Percentiles rank a stretch among this genome's conserved stretches.
phyloP scores from a whole-genome alignment of 2,329 filamentous ascomycete genomes.

The Hypomyces rosellus region DNA sequence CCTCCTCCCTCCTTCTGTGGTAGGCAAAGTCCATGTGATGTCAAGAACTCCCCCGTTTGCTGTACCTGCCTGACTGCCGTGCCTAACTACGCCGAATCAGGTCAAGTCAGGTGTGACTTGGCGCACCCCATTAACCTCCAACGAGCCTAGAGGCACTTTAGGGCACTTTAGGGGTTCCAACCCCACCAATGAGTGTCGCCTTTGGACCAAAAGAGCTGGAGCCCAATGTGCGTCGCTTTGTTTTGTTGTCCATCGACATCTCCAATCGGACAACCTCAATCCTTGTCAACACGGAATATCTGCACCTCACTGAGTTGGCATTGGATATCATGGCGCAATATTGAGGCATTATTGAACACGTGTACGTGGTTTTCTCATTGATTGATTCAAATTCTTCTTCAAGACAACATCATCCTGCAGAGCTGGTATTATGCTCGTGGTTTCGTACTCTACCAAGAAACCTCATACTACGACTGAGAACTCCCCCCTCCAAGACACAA shows the following conservation, averaged over 20 bases:
- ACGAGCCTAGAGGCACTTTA: too few species aligned
- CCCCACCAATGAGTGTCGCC: constrained; percentile 2
- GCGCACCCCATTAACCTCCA: too few species aligned
- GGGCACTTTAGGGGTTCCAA: too few species aligned
- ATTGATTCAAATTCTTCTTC: not conserved
- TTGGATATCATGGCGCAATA: too few species aligned
- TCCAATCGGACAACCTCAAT: too few species aligned
- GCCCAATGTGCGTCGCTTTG: too few species aligned
- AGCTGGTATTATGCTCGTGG: constrained; percentile 2
- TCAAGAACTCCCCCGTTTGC: constrained; percentile 3
- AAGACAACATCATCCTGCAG: not conserved
- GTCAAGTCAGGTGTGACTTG: not conserved
- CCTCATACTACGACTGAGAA: not conserved
- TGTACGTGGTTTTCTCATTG: not conserved
- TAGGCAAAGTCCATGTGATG: not conserved
- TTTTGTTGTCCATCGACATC: too few species aligned
- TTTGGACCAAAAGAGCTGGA: not conserved
- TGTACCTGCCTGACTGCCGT: constrained; percentile 8
- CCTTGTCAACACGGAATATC: not conserved
- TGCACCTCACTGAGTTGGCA: too few species aligned
- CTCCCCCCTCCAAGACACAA: constrained; percentile 3
- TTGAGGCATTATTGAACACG: not conserved
- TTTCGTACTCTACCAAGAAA: constrained; percentile 7
- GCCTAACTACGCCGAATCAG: constrained; percentile 8
- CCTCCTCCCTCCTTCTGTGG: too few species aligned